phyloP scores from a whole-genome alignment of 768 basidiomycete genomes.

The Tremella yokohamensis region DNA sequence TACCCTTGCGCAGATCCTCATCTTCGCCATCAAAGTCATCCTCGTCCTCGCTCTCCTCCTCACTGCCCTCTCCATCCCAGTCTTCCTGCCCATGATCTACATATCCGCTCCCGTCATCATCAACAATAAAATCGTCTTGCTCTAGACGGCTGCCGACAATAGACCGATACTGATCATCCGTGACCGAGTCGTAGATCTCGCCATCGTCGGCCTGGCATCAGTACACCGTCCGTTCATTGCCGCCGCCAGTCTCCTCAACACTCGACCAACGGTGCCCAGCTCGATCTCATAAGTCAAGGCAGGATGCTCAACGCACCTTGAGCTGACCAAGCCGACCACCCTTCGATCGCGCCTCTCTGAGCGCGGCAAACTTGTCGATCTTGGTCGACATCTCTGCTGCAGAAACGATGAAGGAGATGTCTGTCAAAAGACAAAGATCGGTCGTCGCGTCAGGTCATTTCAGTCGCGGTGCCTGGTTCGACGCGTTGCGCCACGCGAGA shows the following conservation, averaged over 20 bases:
- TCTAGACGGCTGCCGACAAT: conserved; percentile 80
- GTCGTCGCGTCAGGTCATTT: conserved; percentile 9
- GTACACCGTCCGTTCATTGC: background rate
- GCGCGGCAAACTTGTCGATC: conserved; percentile 47
- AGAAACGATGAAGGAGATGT: background rate
- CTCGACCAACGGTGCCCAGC: background rate
- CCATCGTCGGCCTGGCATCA: conserved; percentile 57
- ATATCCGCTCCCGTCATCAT: conserved; percentile 87
- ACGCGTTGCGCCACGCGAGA: background rate
- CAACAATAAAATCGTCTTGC: conserved; percentile 88
- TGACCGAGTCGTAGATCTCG: conserved; percentile 80
- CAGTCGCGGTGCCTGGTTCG: background rate
- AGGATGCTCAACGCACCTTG: conserved; percentile 39
- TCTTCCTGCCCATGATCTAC: conserved; percentile 97
- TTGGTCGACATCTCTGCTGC: conserved; percentile 11
- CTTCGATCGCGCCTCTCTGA: conserved; percentile 50
- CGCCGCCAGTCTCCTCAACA: background rate
- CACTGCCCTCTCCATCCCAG: conserved; percentile 58
- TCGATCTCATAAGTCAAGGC: background rate
- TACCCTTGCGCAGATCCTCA: conserved; percentile 42
- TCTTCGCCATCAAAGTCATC: conserved; percentile 54
- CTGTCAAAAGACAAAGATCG: background rate
- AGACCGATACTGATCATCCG: conserved; percentile 78
- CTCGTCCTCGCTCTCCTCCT: conserved; percentile 59
- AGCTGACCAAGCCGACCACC: conserved; percentile 50